Base-by-base conservation (phyloP, 2,329 filamentous ascomycete genomes). In the Teratosphaeria destructans region DNA sequence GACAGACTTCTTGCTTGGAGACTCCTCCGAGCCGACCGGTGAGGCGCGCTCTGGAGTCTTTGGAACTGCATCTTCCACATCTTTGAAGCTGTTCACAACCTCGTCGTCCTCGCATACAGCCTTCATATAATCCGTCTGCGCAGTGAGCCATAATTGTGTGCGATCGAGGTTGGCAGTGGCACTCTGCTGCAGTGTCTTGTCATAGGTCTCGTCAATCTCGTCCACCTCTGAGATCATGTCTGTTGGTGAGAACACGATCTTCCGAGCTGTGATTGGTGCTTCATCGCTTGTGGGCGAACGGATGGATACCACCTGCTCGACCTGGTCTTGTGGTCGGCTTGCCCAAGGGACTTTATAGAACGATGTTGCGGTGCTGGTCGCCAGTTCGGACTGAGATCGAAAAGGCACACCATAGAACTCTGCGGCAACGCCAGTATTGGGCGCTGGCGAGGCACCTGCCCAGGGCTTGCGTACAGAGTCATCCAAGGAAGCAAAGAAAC, bases 371-470 rank as follows among this genome's bases (percentile, higher is more conserved):
- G 88, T 92, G 29, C 90, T 90, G 1, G 93, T 96, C 0, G 91
- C 91, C 1, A 91, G 90, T 8, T 56, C 58, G 12, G 37, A 52
- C 16, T 62, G 19, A 1, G 62, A 56, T 79, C 81, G 66, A 87
- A 91, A 96, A 3, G 92, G 91, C 32, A 87, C 82, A 63, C 87
- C 86, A 76, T 97, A 97, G 69, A 96, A 97, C 63, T 88, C 85
- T 71, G 96, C 90, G 10, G 93, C 93, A n/a, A 88, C 91, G 34
- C 90, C 90, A 1, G 93, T 96, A 0, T 90, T 93, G 1, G 91
- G 91, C 0, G 85, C 84, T 3, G 72, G 71, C 11, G 75, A 73
- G 14, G 71, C 68, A 29, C 86, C 77, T 68, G 90, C 85, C 93
- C 93, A 97, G 12, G 92, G 94, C 68, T 86, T 85, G 57, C 91